Percentiles rank a stretch among this genome's conserved stretches.
phyloP scores from a whole-genome alignment of 2,329 filamentous ascomycete genomes.

The Calonectria naviculata region DNA sequence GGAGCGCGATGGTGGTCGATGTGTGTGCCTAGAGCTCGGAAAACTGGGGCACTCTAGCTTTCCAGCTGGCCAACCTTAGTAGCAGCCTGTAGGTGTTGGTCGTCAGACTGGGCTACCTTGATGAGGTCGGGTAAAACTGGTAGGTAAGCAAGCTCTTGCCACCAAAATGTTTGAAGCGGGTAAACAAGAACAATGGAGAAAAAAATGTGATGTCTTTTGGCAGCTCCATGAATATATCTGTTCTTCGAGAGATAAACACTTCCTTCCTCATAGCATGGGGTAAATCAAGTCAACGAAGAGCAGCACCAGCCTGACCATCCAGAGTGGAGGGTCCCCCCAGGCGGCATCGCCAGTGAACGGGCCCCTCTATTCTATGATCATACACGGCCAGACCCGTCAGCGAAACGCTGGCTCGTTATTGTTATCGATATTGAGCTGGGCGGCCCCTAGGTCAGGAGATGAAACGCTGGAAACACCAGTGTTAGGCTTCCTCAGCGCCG shows the following conservation, averaged over 20 bases:
- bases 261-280: background rate
- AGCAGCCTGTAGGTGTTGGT: background rate
- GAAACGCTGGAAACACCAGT: background rate
- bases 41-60: constrained; percentile 11
- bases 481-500: background rate
- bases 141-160: background rate
- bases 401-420: background rate
- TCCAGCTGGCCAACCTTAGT: background rate
- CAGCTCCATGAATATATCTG: background rate
- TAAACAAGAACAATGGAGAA: background rate
- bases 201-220: too few species aligned
- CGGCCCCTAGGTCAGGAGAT: background rate
- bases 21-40: constrained; percentile 18
- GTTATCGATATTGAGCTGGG: background rate
- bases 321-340: background rate
- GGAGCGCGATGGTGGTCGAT: constrained; percentile 18
- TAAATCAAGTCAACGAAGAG: background rate
- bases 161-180: background rate
- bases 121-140: background rate
- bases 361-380: background rate
- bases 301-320: background rate
- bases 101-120: background rate
- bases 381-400: background rate
- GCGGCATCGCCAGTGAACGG: background rate
- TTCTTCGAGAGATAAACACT: background rate